Evolutionary conservation across 2,329 filamentous ascomycete genomes (phyloP).

Genomic region (Gremmenia infestans): DNA sequence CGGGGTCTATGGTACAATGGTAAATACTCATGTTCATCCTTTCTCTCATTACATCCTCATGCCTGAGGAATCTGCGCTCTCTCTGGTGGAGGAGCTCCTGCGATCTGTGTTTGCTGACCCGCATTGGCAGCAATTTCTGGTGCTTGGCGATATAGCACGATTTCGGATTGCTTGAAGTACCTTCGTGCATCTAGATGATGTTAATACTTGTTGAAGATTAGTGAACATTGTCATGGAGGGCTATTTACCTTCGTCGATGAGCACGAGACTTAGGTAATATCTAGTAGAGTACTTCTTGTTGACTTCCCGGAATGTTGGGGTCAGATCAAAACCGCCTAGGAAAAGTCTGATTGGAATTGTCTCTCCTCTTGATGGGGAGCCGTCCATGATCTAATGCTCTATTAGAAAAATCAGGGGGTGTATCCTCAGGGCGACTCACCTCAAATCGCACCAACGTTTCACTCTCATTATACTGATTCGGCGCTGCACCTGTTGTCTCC

Average conservation of each 20-base stretch:
- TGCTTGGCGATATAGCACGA: slow-evolving; percentile 86
- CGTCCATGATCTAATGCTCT: slow-evolving; percentile 47
- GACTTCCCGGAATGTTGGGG: slow-evolving; percentile 96
- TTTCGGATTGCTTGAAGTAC: slow-evolving; percentile 99
- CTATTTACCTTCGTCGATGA: slow-evolving; percentile 80
- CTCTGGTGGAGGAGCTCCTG: slow-evolving; percentile 30
- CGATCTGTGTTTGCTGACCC: slow-evolving; percentile 32
- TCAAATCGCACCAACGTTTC: slow-evolving; percentile 97
- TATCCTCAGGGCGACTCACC: slow-evolving; percentile 40
- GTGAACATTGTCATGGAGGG: neutral
- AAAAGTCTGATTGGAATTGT: slow-evolving; percentile 97
- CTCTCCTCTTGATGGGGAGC: slow-evolving; percentile 47
- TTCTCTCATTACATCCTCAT: slow-evolving; percentile 1
- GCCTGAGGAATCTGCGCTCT: slow-evolving; percentile 19
- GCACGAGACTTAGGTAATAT: slow-evolving; percentile 93
- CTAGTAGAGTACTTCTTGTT: slow-evolving; percentile 99
- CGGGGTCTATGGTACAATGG: slow-evolving; percentile 23
- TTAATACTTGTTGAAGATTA: slow-evolving; percentile 9
- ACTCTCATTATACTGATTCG: slow-evolving; percentile 99
- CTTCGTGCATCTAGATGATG: slow-evolving; percentile 72
- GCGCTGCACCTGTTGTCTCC: slow-evolving; percentile 92
- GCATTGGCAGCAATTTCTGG: slow-evolving; percentile 45
- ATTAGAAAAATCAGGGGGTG: neutral
- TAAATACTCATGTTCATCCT: slow-evolving; percentile 7
- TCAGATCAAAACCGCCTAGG: slow-evolving; percentile 94